Base-by-base conservation (phyloP, 305 asterid species). In the Rubia balearica region DNA sequence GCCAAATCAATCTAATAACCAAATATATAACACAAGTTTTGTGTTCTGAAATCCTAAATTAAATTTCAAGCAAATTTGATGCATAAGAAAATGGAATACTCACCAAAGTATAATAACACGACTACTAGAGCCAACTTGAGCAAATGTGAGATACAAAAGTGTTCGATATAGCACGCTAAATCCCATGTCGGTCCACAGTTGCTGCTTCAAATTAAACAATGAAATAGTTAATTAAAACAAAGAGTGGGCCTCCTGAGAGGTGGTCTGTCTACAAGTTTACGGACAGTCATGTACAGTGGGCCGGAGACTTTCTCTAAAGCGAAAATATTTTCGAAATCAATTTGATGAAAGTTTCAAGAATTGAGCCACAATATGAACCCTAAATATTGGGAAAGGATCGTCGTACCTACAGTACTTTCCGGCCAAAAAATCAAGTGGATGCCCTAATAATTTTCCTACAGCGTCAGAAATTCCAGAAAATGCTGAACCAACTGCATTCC, bases 371-470 rank as follows among this genome's bases (percentile, higher is more conserved):
- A n/a, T 27, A 27, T 27, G 2, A 6, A 70, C 5, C 10, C 33
- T 36, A 6, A 56, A n/a, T 19, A 13, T n/a, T 22, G 57, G 49
- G 42, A 13, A 4, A 11, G 16, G 17, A 12, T 14, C 57, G 19
- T 80, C 5, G 5, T 84, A 90, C 92, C 79, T 77, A 85, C 97
- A 90, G 22, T 85, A 74, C 74, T 83, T 85, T 42, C 94, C 96
- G 9, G 97, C 78, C 12, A 89, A 85, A 77, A 90, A 89, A 72
- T 89, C 92, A 42, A 91, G 87, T 69, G 97, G 97, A 72, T 89
- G 97, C 14, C 97, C 95, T 17, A 91, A 75, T 53, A 75, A 11
- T 6, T 76, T 82, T 43, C 89, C 91, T 48, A 86, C 2, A 7
- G 76, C 77, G 80, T 86, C 86, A 65, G 79, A 85, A 61, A 89